Base-by-base conservation (phyloP, 768 basidiomycete genomes). In the Boletales sp. region DNA sequence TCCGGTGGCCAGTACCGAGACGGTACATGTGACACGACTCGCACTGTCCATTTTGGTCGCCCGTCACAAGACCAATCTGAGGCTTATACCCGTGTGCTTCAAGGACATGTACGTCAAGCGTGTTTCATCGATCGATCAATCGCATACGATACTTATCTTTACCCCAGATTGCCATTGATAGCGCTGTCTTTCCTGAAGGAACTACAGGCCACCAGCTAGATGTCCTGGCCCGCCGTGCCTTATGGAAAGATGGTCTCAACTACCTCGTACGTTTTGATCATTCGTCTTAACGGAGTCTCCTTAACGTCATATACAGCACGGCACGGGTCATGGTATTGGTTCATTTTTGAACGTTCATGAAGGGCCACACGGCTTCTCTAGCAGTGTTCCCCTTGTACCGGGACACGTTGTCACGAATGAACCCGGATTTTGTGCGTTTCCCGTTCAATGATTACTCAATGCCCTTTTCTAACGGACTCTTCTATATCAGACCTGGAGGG, bases 321-420 rank as follows among this genome's bases (percentile, higher is more conserved):
- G 92, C 19, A 94, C 92, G 15, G 92, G 92, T 6, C 92, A 95
- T 63, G 93, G 92, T 19, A 80, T 94, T 56, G 92, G 92, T 17
- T 83, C 86, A 32, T 95, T 88, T 73, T 74, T 94, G 62, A 88
- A 80, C 50, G 87, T 90, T 18, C 87, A 92, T 59, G 90, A 91
- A 71, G 89, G 93, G 11, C 81, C 90, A 14, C 83, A 92, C 51
- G 81, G 86, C 36, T 90, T 95, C 70, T 77, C 81, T 18, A 83
- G 77, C 60, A 74, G 74, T 36, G 76, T 84, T 29, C 79, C 89
- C 3, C 77, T 97, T 30, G 74, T 78, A 19, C 82, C 83, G n/a
- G 97, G 97, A 11, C 85, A 97, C 67, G 83, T 94, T 58, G 83
- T 94, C 50, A 93, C 93, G 41, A 94, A 97, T 60, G 94, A 97